Base-by-base conservation (phyloP, 768 basidiomycete species). In the Boletus edulis region DNA sequence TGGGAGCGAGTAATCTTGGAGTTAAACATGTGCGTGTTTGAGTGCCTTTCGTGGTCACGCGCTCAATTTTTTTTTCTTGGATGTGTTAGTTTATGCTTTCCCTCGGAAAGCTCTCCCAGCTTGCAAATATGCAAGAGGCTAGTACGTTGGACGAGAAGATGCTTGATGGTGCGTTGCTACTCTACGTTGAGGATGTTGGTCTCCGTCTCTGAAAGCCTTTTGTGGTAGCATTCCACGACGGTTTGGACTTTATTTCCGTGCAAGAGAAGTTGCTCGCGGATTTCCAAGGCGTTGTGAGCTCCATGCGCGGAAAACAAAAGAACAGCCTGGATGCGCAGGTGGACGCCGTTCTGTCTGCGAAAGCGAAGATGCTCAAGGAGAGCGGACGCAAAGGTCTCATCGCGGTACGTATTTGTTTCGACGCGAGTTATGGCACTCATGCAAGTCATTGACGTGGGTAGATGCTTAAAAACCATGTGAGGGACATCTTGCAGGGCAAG, bases 241-340 rank as follows among this genome's bases (percentile, higher is more conserved):
- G 81, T 27, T 79, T 98, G 46, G 92, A 98, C 71, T 86, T 95
- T 56, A 79, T 97, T 60, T 86, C 86, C 53, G 86, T 96, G 3
- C 94, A 96, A 60, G 82, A 88, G 61, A 76, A 77, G 4, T 72
- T 98, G 3, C 58, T 83, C 7, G 74, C 81, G 5, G 81, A 88
- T 41, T 84, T 95, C 68, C 82, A 75, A 59, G 67, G 74, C 27
- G 76, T 72, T 13, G 73, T 81, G 31, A 72, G 67, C 34, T 70
- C 72, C 31, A 69, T 79, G 41, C 85, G 84, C n/a, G 76, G 79
- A 40, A 73, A 67, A 48, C 86, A 85, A 51, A 71, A 62, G 60
- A 86, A 84, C 52, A 80, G 84, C 10, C 64, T 89, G 11, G 91
- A 92, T 39, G 76, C 73, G 49, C 87, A 90, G 63, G 76, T 88